Evolutionary conservation across 257 asterid genomes (phyloP).

Genomic region (Schizonepeta tenuifolia): DNA sequence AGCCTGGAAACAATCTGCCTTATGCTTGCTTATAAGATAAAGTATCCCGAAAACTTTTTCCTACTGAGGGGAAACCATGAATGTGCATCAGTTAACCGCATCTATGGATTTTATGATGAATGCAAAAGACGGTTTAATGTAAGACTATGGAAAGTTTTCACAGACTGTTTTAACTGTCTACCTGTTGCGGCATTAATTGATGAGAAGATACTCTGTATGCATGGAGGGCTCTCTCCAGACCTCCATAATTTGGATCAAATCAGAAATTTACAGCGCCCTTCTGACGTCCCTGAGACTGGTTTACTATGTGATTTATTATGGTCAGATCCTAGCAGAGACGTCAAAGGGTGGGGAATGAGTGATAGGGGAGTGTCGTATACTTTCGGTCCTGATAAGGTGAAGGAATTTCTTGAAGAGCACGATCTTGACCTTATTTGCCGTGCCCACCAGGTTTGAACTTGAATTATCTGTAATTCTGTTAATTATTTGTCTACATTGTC

Average conservation of each 20-base stretch:
- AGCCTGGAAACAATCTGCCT: conserved; percentile 85
- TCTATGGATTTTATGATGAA: conserved; percentile 80
- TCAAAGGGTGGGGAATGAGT: conserved; percentile 76
- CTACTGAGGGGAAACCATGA: conserved; percentile 86
- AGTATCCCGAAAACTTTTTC: conserved; percentile 74
- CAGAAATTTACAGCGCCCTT: conserved; percentile 67
- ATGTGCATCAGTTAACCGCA: conserved; percentile 79
- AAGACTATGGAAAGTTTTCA: conserved; percentile 72
- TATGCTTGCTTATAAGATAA: conserved; percentile 75
- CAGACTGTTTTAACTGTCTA: conserved; percentile 76
- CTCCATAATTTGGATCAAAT: conserved; percentile 67
- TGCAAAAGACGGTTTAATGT: conserved; percentile 75
- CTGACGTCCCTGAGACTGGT: conserved; percentile 77
- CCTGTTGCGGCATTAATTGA: conserved; percentile 81
- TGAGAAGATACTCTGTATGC: conserved; percentile 84
- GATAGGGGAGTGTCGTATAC: conserved; percentile 86
- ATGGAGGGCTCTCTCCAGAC: conserved; percentile 84
- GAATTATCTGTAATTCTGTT: neutral
- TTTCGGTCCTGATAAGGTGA: conserved; percentile 67
- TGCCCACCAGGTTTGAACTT: conserved; percentile 71
- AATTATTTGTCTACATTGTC: neutral
- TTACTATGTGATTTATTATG: conserved; percentile 75
- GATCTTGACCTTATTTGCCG: conserved; percentile 85
- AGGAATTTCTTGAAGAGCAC: conserved; percentile 69
- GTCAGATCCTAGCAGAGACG: conserved; percentile 81